Conservation (phyloP, 305 asterid species). For the Fraxinus velutina region DNA sequence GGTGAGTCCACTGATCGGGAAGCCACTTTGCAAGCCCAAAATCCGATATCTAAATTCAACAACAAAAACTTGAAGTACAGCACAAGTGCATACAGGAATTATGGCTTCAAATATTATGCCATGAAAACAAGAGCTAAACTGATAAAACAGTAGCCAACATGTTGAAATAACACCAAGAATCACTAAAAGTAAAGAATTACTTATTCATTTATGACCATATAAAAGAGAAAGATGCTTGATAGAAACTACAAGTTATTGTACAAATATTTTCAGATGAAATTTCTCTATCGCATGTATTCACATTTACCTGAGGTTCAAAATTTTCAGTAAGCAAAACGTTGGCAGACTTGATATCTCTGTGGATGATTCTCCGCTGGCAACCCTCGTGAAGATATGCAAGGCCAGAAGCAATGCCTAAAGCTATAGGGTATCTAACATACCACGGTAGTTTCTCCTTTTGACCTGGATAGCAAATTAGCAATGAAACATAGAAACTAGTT, state of each 20-base stretch:
- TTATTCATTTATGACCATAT: background rate
- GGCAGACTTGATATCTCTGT: conserved; percentile 90
- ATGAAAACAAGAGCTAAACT: background rate
- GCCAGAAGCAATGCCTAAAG: conserved; percentile 83
- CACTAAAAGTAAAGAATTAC: background rate
- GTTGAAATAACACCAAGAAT: background rate
- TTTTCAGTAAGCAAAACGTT: conserved; percentile 78
- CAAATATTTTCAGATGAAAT: background rate
- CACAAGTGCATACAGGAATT: background rate
- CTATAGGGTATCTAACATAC: conserved; percentile 56
- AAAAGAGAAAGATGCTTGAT: background rate
- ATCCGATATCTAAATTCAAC: conserved; percentile 73
- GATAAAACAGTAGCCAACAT: background rate
- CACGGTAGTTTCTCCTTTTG: conserved; percentile 56
- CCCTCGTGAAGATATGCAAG: conserved; percentile 91
- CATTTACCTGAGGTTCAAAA: conserved; percentile 73
- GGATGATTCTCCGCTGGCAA: conserved; percentile 87
- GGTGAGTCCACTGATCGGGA: conserved; percentile 93
- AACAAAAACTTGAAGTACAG: conserved; percentile 21
- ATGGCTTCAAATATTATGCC: background rate
- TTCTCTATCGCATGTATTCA: background rate
- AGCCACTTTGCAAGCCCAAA: conserved; percentile 98
- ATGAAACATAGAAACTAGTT: conserved; percentile 10
- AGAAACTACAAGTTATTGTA: background rate
- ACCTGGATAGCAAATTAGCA: conserved; percentile 44